Percentiles rank a stretch among this genome's conserved stretches.
phyloP scores from a whole-genome alignment of 2,329 filamentous ascomycete genomes.

The Dactylellina drechsleri region DNA sequence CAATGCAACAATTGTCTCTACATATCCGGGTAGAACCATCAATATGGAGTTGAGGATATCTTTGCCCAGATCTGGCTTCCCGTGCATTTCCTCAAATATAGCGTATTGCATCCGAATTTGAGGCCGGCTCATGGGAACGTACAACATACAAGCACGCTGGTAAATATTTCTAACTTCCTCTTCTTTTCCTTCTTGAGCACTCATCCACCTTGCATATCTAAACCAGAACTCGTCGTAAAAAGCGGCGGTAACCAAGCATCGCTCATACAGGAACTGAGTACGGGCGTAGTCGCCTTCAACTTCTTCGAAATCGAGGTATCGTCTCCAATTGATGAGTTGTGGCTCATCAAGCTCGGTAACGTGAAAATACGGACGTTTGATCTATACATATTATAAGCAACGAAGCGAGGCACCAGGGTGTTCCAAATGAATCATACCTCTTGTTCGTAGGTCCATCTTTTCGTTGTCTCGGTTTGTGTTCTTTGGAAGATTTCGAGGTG shows the following conservation, averaged over 20 bases:
- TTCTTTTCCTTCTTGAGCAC: slow-evolving; percentile 78
- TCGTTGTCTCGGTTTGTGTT: slow-evolving; percentile 87
- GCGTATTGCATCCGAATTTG: slow-evolving; percentile 89
- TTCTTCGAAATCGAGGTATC: slow-evolving; percentile 97
- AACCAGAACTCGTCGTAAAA: slow-evolving; percentile 99
- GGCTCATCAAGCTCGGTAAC: slow-evolving; percentile 88
- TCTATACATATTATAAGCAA: slow-evolving; percentile 60
- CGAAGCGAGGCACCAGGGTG: neutral
- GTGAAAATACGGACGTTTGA: slow-evolving; percentile 97
- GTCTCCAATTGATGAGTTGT: slow-evolving; percentile 89
- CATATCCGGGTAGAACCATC: slow-evolving; percentile 76
- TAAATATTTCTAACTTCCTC: slow-evolving; percentile 94
- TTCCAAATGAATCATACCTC: slow-evolving; percentile 63
- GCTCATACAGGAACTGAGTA: slow-evolving; percentile 86
- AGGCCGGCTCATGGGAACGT: slow-evolving; percentile 85
- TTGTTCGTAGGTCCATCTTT: slow-evolving; percentile 93
- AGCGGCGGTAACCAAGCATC: slow-evolving; percentile 89
- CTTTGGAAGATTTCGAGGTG: slow-evolving; percentile 82
- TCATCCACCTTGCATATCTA: slow-evolving; percentile 96
- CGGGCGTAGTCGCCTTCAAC: slow-evolving; percentile 79
- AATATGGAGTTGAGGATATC: slow-evolving; percentile 87
- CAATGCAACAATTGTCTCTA: slow-evolving; percentile 87
- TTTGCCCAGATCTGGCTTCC: slow-evolving; percentile 78
- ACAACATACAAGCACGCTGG: slow-evolving; percentile 83
- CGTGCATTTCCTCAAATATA: slow-evolving; percentile 89